Evolutionary conservation across 2,329 filamentous ascomycete genomes (phyloP), one percentile per base, ranked within the genome.

Genomic region (Lizonia empirigonia): DNA sequence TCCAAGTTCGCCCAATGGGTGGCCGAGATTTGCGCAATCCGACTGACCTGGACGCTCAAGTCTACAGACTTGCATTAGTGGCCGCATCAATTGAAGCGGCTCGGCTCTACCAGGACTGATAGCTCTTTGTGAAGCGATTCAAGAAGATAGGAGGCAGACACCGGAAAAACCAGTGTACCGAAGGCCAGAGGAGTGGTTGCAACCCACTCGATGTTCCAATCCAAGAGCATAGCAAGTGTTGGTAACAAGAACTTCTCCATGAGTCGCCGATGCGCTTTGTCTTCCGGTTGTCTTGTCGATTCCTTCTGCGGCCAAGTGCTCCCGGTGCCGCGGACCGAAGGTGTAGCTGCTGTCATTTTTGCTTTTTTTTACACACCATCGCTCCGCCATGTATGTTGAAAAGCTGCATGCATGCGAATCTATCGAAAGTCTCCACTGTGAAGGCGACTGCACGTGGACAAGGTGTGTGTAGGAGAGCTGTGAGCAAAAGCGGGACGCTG

Each of bases 321-420:
- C 15, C 40, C 29, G 29, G 30, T 36, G 10, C 35, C 27, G 16
- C 38, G 30, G 10, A 19, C 15, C 16, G 33, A 33, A 24, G 7
- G 40, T 35, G 12, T 24, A 30, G 41, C 26, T 33, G 27, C 36
- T 38, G 49, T 42, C 38, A 38, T 16, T 29, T 38, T 52, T 46
- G 47, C 35, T 50, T 46, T 51, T 46, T 51, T 52, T 39, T 10
- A 5, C 10, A 19, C 32, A 27, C 32, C 37, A 13, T 38, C 35
- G 22, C 18, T 37, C 12, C 15, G 13, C 20, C 22, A 23, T 42
- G 27, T n/a, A 37, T 26, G 26, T 2, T 20, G 2, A 19, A 27
- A 20, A 23, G 16, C 36, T 47, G 26, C 37, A 16, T 37, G 19
- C 33, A 34, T 41, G 33, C 16, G 8, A 27, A 29, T 52, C 15